Evolutionary conservation across 257 asterid species (phyloP).

Genomic region (Gentiana dahurica): DNA sequence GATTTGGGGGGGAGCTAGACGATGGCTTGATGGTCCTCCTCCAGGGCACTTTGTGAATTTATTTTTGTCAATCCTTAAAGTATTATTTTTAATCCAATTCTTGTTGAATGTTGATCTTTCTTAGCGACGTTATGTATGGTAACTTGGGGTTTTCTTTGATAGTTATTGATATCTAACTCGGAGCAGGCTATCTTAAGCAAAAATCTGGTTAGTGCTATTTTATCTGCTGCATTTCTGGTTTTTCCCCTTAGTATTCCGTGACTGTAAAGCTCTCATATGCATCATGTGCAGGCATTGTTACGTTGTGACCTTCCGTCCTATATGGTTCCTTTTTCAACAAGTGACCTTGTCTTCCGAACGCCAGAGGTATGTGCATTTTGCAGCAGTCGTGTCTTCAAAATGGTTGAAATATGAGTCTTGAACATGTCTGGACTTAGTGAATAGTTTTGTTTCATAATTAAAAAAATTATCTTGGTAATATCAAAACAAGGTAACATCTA

Average conservation of each 20-base stretch:
- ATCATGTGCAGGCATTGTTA: constrained; percentile 55
- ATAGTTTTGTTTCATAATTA: no score
- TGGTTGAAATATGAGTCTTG: no score
- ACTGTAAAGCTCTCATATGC: constrained; percentile 8
- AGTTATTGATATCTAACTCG: constrained; percentile 63
- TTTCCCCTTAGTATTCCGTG: neutral
- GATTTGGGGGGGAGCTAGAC: no score
- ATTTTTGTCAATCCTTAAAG: no score
- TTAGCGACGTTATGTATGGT: constrained; percentile 1
- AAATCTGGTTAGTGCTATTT: constrained; percentile 33
- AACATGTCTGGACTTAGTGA: no score
- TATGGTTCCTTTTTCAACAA: constrained; percentile 80
- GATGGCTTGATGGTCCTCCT: no score
- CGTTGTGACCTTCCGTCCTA: constrained; percentile 91
- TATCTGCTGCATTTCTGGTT: constrained; percentile 1
- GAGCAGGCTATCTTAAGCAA: constrained; percentile 95
- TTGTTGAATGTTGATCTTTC: no score
- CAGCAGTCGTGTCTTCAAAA: no score
- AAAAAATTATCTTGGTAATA: no score
- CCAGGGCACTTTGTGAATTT: no score
- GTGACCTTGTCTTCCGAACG: constrained; percentile 54
- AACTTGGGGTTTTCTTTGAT: constrained; percentile 16
- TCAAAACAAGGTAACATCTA: no score
- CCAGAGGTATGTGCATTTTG: constrained; percentile 62
- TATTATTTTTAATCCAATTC: no score